Evolutionary conservation across 352 stramenopile genomes (phyloP).

Genomic region (Pythium utonaiense): DNA sequence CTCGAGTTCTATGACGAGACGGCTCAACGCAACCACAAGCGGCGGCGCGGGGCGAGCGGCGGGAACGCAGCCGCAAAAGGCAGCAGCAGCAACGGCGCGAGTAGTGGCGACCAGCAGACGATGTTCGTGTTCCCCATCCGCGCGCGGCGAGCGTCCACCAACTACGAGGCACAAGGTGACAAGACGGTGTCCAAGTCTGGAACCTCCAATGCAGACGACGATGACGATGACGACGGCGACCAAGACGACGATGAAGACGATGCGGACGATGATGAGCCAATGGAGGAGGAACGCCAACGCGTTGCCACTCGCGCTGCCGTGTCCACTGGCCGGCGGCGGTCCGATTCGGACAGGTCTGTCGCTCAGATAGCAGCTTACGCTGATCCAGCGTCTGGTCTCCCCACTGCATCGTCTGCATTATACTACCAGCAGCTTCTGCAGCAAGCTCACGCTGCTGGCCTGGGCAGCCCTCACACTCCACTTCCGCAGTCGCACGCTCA

Average conservation of each 20-base stretch:
- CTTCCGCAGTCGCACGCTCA: not conserved
- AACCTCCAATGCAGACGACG: slow-evolving; percentile 1
- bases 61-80: slow-evolving; percentile 4
- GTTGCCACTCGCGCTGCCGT: not conserved
- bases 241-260: slow-evolving; percentile 18
- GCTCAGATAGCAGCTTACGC: not conserved
- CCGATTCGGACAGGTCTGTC: slow-evolving; percentile 3
- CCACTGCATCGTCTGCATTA: slow-evolving; percentile 3
- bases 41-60: slow-evolving; percentile 34
- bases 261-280: not conserved
- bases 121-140: slow-evolving; percentile 84
- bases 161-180: slow-evolving; percentile 21
- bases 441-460: slow-evolving; percentile 10
- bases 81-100: not conserved
- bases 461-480: slow-evolving; percentile 6
- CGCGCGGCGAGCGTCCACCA: not conserved
- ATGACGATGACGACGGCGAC: slow-evolving; percentile 13
- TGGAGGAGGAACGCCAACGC: not conserved
- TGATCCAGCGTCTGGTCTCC: not conserved
- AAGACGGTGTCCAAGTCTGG: slow-evolving; percentile 6
- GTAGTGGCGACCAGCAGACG: slow-evolving; percentile 41
- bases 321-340: not conserved
- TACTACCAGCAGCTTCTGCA: slow-evolving; percentile 24
- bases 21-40: slow-evolving; percentile 62
- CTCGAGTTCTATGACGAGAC: slow-evolving; percentile 81